Evolutionary conservation across 345 rosid species (phyloP).

Genomic region (Syzygium grande): DNA sequence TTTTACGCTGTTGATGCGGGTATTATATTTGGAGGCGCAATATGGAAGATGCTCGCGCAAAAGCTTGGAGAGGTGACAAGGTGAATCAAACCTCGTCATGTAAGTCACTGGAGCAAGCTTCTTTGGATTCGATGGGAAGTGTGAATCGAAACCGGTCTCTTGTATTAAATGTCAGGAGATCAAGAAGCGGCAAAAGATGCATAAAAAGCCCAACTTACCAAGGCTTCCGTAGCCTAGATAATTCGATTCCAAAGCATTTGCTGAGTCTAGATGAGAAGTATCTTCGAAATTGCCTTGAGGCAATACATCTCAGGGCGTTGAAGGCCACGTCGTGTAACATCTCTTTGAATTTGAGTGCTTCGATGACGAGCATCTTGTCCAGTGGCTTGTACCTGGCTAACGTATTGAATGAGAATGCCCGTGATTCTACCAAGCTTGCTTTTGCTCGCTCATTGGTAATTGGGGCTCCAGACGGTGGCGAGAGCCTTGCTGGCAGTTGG

Average conservation of each 20-base stretch:
- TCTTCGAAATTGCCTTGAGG: constrained; percentile 63
- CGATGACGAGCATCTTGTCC: constrained; percentile 3
- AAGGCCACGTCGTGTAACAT: constrained; percentile 34
- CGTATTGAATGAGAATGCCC: neutral
- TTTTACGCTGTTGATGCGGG: neutral
- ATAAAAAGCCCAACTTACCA: constrained; percentile 36
- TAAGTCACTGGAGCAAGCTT: constrained; percentile 15
- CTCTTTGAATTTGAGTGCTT: constrained; percentile 30
- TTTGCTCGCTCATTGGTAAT: constrained; percentile 36
- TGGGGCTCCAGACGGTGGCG: constrained; percentile 33
- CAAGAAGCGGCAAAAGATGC: constrained; percentile 35
- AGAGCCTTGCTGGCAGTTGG: constrained; percentile 38
- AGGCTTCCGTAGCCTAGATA: constrained; percentile 28
- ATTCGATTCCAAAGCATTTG: constrained; percentile 68
- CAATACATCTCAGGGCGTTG: constrained; percentile 44
- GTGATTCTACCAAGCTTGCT: constrained; percentile 7
- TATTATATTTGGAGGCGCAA: constrained; percentile 4
- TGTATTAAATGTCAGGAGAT: constrained; percentile 40
- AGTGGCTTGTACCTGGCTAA: neutral
- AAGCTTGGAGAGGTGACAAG: constrained; percentile 22
- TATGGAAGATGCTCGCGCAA: constrained; percentile 41
- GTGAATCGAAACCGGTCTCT: constrained; percentile 11
- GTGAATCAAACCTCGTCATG: constrained; percentile 13
- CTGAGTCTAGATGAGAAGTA: constrained; percentile 67
- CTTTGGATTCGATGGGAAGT: neutral